These are phyloP conservation scores for Mycena citricolor DNA, from an alignment of 1,284 basidiomycete species.

Conservation along the genomic window DNA sequence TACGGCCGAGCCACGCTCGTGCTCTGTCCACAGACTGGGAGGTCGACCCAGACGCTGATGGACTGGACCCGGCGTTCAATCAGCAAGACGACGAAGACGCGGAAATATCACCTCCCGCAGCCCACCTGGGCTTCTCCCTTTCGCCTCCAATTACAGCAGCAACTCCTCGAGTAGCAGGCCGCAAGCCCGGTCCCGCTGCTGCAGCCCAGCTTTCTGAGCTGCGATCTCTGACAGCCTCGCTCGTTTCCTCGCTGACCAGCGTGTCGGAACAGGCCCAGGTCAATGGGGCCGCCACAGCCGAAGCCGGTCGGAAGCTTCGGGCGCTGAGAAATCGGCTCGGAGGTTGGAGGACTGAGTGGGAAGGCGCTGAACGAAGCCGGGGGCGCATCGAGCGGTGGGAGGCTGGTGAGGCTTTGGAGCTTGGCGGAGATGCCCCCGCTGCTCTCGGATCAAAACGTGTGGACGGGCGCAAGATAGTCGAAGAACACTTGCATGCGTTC, in stretches of 20 bases:
- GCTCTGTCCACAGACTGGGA: constrained; percentile 56
- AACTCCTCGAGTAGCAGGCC: constrained; percentile 43
- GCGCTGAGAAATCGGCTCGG: constrained; percentile 79
- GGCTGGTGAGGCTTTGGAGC: constrained; percentile 48
- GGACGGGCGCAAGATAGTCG: constrained; percentile 67
- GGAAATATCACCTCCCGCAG: constrained; percentile 39
- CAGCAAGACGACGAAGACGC: constrained; percentile 45
- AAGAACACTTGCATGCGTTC: constrained; percentile 73
- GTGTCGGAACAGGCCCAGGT: constrained; percentile 86
- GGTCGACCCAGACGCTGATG: constrained; percentile 50
- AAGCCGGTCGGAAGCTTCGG: constrained; percentile 79
- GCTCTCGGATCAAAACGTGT: constrained; percentile 42
- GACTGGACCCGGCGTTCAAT: constrained; percentile 27
- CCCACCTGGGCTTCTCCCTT: constrained; percentile 2
- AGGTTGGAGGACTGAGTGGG: constrained; percentile 75
- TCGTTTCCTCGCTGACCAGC: constrained; percentile 69
- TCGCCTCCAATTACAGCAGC: constrained; percentile 40
- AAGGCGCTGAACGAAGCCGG: constrained; percentile 76
- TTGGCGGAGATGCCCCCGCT: constrained; percentile 27
- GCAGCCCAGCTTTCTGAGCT: constrained; percentile 66
- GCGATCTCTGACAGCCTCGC: constrained; percentile 67
- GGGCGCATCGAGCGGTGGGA: constrained; percentile 77
- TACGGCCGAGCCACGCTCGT: constrained; percentile 25
- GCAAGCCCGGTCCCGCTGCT: constrained; percentile 54
- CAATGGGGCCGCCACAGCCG: constrained; percentile 76